Conservation (phyloP, 345 rosid genomes). For the Lepidium didymum region DNA sequence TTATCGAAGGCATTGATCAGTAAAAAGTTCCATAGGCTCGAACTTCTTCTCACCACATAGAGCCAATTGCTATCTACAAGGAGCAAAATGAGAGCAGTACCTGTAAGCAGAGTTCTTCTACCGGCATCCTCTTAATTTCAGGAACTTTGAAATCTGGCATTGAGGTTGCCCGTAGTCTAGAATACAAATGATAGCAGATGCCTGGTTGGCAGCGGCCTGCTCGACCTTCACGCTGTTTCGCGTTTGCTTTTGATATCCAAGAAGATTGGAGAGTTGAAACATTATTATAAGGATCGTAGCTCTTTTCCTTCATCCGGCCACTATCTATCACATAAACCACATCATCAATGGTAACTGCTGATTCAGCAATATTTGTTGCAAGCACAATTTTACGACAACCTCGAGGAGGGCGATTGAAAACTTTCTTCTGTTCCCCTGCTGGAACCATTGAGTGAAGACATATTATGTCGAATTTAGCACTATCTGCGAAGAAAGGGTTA, state of each 20-base stretch:
- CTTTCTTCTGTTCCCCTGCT: conserved; percentile 74
- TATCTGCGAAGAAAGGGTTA: conserved; percentile 46
- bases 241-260: conserved; percentile 94
- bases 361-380: conserved; percentile 92
- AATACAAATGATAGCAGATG: conserved; percentile 83
- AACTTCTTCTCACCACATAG: neutral
- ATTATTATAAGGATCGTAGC: conserved; percentile 83
- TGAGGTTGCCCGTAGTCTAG: conserved; percentile 71
- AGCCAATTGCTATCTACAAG: neutral
- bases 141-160: conserved; percentile 80
- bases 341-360: conserved; percentile 87
- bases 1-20: conserved; percentile 12
- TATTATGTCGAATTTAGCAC: conserved; percentile 56
- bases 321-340: conserved; percentile 94
- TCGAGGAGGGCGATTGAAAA: conserved; percentile 54
- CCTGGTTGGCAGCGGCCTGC: conserved; percentile 98
- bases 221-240: conserved; percentile 91
- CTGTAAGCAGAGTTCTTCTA: conserved; percentile 95
- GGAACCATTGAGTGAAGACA: conserved; percentile 96
- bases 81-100: conserved; percentile 28
- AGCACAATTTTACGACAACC: conserved; percentile 92
- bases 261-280: conserved; percentile 90
- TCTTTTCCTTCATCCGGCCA: conserved; percentile 95
- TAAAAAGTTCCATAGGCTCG: neutral
- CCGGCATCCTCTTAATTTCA: conserved; percentile 88